Base-by-base conservation (phyloP, 2,329 filamentous ascomycete genomes). In the Diplodia intermedia region DNA sequence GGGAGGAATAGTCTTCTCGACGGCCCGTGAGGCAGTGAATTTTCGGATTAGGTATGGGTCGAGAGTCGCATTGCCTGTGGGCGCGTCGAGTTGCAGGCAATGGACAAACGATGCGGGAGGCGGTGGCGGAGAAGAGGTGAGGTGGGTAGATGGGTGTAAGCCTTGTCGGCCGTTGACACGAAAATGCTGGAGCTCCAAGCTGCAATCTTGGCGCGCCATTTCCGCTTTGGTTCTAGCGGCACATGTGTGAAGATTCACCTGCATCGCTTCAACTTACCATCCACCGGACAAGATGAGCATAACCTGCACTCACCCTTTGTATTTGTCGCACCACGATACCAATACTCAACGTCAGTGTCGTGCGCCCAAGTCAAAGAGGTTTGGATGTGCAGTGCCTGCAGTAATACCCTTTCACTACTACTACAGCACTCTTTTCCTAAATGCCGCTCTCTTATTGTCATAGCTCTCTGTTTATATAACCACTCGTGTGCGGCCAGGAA, bases 121-220 rank as follows among this genome's bases (percentile, higher is more conserved):
- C 33, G 56, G 55, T 62, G 66, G 36, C 31, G 49, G 56, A 33
- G 33, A 12, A n/a, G 15, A 18, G 15, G 47, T n/a, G 50, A 38
- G 54, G 47, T 57, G 23, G 63, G 33, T 49, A 29, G 38, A 33
- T 57, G 23, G 4, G 31, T 67, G 43, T 14, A 43, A 15, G n/a
- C 26, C 55, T 33, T 61, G 65, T 18, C 61, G 54, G 26, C 33
- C 33, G 54, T 31, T 29, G 66, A 67, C 66, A 56, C 66, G 66
- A 67, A 67, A 67, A 67, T 67, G 65, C 65, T 67, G 65, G 65
- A 67, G 65, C 65, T 57, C 29, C 65, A 52, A 67, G 53, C 20
- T 40, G 65, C 65, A 52, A 26, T 52, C 60, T 63, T 63, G 60
- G 60, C 60, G 31, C 60, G 60, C 60, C 23, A 38, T 9, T 63